A percentile compares a stretch with the other conserved stretches of the same genome.
phyloP scores from a whole-genome alignment of 306 rosid species.

The Cucurbita maxima region DNA sequence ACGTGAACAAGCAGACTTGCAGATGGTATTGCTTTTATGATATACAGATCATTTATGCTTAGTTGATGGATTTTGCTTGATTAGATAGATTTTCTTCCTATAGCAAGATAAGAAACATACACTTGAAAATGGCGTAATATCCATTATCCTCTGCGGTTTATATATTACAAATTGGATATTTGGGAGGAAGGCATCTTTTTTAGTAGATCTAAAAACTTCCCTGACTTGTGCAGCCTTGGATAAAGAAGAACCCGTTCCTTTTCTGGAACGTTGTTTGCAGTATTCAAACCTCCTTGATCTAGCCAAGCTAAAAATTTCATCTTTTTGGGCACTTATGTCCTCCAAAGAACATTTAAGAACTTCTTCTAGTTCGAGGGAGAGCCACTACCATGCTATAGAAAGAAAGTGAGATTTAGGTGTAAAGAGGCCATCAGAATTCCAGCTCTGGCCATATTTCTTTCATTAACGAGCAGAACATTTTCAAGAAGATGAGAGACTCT shows the following conservation, averaged over 20 bases:
- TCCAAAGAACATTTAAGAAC: not conserved
- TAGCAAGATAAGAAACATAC: not conserved
- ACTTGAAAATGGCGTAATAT: not conserved
- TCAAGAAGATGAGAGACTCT: not conserved
- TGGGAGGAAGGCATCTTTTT: not conserved
- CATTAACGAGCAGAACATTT: not conserved
- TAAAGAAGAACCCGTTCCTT: not conserved
- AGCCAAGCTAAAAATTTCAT: not conserved
- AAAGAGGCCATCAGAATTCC: too few species aligned
- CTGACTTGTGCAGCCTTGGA: not conserved
- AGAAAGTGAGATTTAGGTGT: too few species aligned
- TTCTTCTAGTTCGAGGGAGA: not conserved
- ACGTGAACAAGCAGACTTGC: conserved; percentile 50
- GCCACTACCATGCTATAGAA: not conserved
- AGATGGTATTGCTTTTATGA: conserved; percentile 23
- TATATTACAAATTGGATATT: not conserved
- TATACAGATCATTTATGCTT: not conserved
- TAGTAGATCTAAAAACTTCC: not conserved
- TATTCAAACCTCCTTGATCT: not conserved
- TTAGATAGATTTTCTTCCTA: not conserved
- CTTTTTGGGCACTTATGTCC: not conserved
- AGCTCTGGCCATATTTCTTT: not conserved
- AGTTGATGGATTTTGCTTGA: not conserved
- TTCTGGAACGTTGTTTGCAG: not conserved
- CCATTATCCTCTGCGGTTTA: not conserved